Conservation (phyloP, 176 grass and related monocot genomes). For the Rhynchospora tenuis region DNA sequence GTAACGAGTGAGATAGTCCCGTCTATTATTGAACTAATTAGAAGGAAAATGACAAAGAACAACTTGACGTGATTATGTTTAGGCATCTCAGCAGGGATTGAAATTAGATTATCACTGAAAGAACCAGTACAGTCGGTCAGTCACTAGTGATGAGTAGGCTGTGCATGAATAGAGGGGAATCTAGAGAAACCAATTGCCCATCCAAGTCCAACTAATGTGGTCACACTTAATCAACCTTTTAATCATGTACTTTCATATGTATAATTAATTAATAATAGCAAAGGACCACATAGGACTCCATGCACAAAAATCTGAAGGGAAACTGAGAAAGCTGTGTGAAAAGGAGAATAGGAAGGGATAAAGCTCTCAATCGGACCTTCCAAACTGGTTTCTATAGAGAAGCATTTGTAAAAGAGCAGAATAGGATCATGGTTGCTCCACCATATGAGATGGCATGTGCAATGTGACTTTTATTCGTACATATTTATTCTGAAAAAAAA, state of each 20-base stretch:
- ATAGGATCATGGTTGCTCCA: not conserved
- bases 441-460: conserved; percentile 1
- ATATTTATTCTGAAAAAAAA: not conserved
- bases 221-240: not conserved
- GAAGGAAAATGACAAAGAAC: not conserved
- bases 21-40: not conserved
- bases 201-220: not conserved
- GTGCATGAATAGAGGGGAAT: conserved; percentile 3
- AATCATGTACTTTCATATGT: not conserved
- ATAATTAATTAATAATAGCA: not conserved
- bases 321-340: not conserved
- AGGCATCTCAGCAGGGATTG: not conserved
- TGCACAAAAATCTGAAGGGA: not conserved
- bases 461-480: not conserved
- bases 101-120: not conserved
- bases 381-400: not conserved
- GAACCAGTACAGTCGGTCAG: not conserved
- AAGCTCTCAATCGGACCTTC: not conserved
- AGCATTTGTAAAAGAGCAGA: not conserved
- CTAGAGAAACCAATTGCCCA: not conserved
- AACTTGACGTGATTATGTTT: not conserved
- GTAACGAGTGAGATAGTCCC: not conserved
- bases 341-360: not conserved
- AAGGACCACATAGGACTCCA: not conserved
- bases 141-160: not conserved